Conservation (phyloP, 2,329 filamentous ascomycete species). For the Neofusicoccum sp. region DNA sequence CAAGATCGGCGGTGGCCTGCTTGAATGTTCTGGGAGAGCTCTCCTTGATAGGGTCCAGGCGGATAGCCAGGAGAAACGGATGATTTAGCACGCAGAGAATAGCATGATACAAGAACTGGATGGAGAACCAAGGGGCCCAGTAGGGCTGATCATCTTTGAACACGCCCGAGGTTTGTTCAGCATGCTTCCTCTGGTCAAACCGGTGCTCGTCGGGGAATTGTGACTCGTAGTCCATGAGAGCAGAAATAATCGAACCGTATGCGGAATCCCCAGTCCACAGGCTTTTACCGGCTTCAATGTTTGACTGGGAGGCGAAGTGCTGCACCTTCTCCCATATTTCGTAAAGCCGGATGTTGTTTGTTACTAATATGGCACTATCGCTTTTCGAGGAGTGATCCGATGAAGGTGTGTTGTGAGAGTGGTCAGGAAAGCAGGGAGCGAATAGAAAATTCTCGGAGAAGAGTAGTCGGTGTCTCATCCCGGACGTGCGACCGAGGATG, state of each 20-base stretch:
- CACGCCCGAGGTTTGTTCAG: constrained; percentile 41
- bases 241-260: constrained; percentile 3
- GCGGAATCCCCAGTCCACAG: constrained; percentile 6
- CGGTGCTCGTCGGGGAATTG: constrained; percentile 51
- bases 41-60: constrained; percentile 52
- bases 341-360: constrained; percentile 4
- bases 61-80: constrained; percentile 51
- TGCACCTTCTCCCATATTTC: constrained; percentile 3
- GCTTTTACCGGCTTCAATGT: not conserved
- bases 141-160: constrained; percentile 49
- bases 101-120: constrained; percentile 54
- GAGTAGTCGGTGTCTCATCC: not conserved
- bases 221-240: constrained; percentile 53
- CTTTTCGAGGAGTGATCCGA: not conserved
- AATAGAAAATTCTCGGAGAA: too few species aligned
- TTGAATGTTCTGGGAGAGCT: constrained; percentile 42
- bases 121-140: constrained; percentile 54
- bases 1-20: constrained; percentile 53
- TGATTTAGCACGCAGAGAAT: constrained; percentile 56
- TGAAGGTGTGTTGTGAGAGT: too few species aligned
- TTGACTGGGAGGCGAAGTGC: not conserved
- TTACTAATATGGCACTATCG: not conserved
- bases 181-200: constrained; percentile 49
- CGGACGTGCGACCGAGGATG: not conserved
- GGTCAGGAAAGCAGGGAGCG: too few species aligned